Conservation (phyloP, 2,329 filamentous ascomycete genomes). For the Botrytis fragariae region DNA sequence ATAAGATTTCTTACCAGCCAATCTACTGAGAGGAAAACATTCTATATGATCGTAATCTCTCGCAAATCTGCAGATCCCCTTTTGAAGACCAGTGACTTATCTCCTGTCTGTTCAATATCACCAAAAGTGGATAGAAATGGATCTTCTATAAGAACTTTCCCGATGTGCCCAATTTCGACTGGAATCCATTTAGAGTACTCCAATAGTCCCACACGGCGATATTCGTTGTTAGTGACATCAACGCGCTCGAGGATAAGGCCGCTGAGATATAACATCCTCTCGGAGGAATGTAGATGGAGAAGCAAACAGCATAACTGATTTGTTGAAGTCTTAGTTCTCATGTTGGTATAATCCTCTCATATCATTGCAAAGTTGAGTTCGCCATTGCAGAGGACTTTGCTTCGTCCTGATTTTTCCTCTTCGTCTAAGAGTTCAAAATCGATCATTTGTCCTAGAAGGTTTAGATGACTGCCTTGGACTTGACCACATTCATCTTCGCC, state of each 20-base stretch:
- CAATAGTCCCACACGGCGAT: background rate
- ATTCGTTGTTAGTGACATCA: background rate
- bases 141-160: background rate
- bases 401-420: no score
- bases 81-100: background rate
- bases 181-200: accelerated
- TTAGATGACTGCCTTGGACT: background rate
- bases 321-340: no score
- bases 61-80: background rate
- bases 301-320: background rate
- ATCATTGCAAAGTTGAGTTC: no score
- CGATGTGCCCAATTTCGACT: no score
- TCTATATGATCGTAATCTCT: background rate
- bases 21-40: no score
- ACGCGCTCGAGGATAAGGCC: background rate
- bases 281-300: background rate
- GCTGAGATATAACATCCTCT: accelerated
- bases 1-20: no score
- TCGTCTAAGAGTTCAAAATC: background rate
- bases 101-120: background rate
- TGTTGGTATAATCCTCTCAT: background rate
- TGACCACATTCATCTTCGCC: background rate
- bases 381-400: no score
- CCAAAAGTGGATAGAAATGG: background rate
- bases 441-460: background rate